Base-by-base conservation (phyloP, 2,329 filamentous ascomycete genomes). In the Stachybotrys echinatus region DNA sequence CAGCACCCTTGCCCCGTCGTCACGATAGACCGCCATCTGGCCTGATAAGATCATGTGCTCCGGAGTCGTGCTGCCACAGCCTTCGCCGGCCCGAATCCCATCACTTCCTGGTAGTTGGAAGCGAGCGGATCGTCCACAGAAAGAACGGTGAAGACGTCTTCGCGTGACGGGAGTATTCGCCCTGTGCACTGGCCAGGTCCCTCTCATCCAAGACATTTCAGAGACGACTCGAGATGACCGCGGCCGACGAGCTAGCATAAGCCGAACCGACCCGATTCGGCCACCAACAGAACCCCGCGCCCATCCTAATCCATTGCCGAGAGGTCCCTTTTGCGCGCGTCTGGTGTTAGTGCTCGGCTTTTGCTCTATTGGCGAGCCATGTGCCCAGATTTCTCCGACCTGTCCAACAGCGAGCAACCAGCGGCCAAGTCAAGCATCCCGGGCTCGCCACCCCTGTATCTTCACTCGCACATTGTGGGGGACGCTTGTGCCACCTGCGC, bases 11-110 rank as follows among this genome's bases (percentile, higher is more conserved):
- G 43, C 43, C 23, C 23, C 14, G 6, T 46, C 12, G 42, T 23
- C 12, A n/a, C 22, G 44, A 34, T 40, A 48, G 49, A 50, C 52
- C 49, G 47, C 47, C 47, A 51, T 47, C 23, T 21, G 20, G 49
- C 44, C 40, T 23, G 23, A 19, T 19, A 23, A 47, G 27, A 44
- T 48, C 42, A 45, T 50, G 50, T 49, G 42, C 45, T 34, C 40
- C 47, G 47, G 27, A 14, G 27, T 34, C 14, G 27, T 23, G 27
- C 23, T 27, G 7, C 14, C 18, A 34, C 27, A 34, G 27, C 3
- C 10, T 8, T 34, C 14, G 14, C 27, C 27, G 27, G 27, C 27
- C 27, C 27, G 27, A 34, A 34, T 34, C 5, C 27, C 27, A 34
- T 34, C 5, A 14, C 3, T 34, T 34, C 10, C 27, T 8, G 27